phyloP scores from a whole-genome alignment of 768 basidiomycete genomes.

The Collybia sordida region DNA sequence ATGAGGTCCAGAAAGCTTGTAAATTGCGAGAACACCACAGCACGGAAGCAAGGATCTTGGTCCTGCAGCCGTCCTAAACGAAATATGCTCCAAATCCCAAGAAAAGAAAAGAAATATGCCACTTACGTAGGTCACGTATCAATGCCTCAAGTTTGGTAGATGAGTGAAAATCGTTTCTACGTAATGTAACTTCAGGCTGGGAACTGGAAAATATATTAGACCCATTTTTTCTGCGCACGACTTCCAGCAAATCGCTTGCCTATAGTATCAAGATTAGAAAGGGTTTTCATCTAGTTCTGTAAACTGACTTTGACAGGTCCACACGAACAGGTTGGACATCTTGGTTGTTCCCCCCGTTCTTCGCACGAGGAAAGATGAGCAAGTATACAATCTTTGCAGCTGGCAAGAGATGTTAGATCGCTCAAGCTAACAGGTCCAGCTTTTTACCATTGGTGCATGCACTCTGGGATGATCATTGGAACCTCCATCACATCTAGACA shows the following conservation, averaged over 20 bases:
- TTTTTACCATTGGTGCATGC: slow-evolving; percentile 74
- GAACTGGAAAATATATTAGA: slow-evolving; percentile 21
- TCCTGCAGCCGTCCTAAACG: slow-evolving; percentile 55
- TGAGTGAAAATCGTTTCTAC: slow-evolving; percentile 82
- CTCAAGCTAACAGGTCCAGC: neutral
- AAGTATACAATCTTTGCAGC: slow-evolving; percentile 91
- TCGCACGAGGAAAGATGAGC: slow-evolving; percentile 68
- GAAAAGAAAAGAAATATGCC: neutral
- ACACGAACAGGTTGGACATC: slow-evolving; percentile 79
- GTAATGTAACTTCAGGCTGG: slow-evolving; percentile 52
- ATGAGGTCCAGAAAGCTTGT: slow-evolving; percentile 87
- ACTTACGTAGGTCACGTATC: slow-evolving; percentile 65
- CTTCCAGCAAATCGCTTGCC: slow-evolving; percentile 64
- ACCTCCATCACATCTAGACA: slow-evolving; percentile 78
- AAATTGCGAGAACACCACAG: slow-evolving; percentile 89
- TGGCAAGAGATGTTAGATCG: slow-evolving; percentile 20
- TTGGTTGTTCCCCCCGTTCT: slow-evolving; percentile 66
- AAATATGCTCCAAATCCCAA: neutral
- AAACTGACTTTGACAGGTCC: slow-evolving; percentile 60
- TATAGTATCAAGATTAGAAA: slow-evolving; percentile 17
- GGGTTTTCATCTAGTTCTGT: neutral
- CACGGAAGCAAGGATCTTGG: slow-evolving; percentile 77
- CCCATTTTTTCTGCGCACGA: slow-evolving; percentile 41
- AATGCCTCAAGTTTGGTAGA: slow-evolving; percentile 92
- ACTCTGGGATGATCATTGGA: slow-evolving; percentile 69